A percentile compares a stretch with the other conserved stretches of the same genome.
These are phyloP conservation scores for Penicillium fimorum DNA, from an alignment of 495 filamentous ascomycete species.

Conservation along the genomic window DNA sequence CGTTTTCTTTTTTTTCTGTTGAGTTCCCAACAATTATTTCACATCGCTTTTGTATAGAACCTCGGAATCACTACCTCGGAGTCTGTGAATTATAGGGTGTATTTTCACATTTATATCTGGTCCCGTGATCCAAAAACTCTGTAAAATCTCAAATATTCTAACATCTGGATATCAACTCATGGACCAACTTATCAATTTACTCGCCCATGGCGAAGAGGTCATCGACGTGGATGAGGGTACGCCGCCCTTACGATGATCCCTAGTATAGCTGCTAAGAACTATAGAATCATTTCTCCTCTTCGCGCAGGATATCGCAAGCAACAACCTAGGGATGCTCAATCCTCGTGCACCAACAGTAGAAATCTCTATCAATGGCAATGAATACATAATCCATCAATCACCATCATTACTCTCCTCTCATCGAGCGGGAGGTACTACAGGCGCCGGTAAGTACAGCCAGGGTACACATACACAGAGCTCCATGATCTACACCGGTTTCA, in stretches of 20 bases:
- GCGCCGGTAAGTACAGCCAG: constrained; percentile 67
- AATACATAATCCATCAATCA: constrained; percentile 81
- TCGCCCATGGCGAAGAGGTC: constrained; percentile 40
- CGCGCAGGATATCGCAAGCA: constrained; percentile 68
- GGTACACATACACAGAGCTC: constrained; percentile 1
- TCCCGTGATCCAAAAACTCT: constrained; percentile 12
- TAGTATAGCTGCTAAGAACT: constrained; percentile 6
- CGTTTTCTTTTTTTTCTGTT: constrained; percentile 19
- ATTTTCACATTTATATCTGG: constrained; percentile 2
- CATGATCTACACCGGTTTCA: constrained; percentile 9
- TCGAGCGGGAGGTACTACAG: constrained; percentile 82
- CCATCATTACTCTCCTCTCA: constrained; percentile 76
- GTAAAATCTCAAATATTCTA: background rate
- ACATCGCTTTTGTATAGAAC: background rate
- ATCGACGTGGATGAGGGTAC: constrained; percentile 65
- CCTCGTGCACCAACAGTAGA: constrained; percentile 62
- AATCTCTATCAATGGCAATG: constrained; percentile 63
- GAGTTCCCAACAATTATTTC: constrained; percentile 19
- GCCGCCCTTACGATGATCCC: constrained; percentile 22
- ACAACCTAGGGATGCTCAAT: constrained; percentile 84
- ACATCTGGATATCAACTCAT: constrained; percentile 3
- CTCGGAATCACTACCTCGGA: too few relatives aligned
- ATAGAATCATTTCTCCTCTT: constrained; percentile 86
- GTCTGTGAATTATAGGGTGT: too few relatives aligned
- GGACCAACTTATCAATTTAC: constrained; percentile 16